Evolutionary conservation across 306 rosid species (phyloP).

Genomic region (Begonia masoniana): DNA sequence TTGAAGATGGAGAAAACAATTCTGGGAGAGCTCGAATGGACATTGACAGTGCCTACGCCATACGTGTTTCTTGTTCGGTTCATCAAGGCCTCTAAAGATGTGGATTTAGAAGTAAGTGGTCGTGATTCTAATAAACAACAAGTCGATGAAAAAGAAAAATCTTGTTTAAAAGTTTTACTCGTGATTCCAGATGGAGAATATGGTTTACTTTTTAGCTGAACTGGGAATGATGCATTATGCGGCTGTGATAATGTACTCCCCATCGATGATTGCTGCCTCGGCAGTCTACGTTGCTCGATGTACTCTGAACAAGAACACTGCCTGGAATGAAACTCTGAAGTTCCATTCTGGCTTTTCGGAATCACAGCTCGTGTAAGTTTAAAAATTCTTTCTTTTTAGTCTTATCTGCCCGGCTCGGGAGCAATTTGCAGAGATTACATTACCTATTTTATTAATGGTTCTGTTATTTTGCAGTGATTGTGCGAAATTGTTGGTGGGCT

Average conservation of each 20-base stretch:
- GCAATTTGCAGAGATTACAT: too few relatives aligned
- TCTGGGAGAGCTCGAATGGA: conserved; percentile 69
- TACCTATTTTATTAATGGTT: too few relatives aligned
- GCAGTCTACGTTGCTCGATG: conserved; percentile 74
- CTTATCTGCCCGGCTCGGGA: too few relatives aligned
- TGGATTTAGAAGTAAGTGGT: conserved; percentile 22
- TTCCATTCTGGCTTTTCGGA: conserved; percentile 60
- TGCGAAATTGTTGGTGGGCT: conserved; percentile 38
- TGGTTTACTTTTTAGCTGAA: conserved; percentile 61
- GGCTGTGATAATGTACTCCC: conserved; percentile 39
- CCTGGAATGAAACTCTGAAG: conserved; percentile 68
- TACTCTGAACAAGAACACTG: conserved; percentile 48
- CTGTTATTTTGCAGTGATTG: conserved; percentile 36
- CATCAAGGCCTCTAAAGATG: conserved; percentile 57
- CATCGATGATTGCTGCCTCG: conserved; percentile 87
- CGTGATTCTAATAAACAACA: not conserved
- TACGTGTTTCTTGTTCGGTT: conserved; percentile 78
- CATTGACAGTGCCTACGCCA: conserved; percentile 71
- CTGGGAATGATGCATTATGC: conserved; percentile 63
- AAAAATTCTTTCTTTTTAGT: too few relatives aligned
- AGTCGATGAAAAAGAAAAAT: not conserved
- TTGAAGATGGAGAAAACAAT: conserved; percentile 70
- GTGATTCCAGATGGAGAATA: conserved; percentile 31
- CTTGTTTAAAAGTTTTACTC: too few relatives aligned
- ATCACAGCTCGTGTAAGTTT: conserved; percentile 34